Evolutionary conservation across 139 green algal species (phyloP).

Genomic region (Coccomyxa sp.): DNA sequence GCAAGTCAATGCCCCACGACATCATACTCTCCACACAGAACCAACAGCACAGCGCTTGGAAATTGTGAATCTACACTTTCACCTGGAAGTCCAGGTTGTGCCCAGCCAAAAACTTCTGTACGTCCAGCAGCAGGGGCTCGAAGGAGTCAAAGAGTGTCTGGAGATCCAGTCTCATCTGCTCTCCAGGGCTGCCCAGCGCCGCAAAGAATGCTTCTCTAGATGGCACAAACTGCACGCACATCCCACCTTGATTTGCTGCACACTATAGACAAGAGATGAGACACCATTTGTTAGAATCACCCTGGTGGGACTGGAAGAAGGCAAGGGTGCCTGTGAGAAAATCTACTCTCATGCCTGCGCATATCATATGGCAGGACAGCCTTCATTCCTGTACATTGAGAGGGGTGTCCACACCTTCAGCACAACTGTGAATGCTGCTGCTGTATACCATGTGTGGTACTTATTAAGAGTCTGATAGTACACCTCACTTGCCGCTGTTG

Average conservation of each 20-base stretch:
- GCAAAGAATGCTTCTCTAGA: conserved; percentile 37
- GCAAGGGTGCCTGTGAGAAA: too few relatives aligned
- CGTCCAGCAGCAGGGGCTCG: conserved; percentile 36
- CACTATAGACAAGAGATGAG: too few relatives aligned
- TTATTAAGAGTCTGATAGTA: conserved; percentile 62
- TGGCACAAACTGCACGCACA: conserved; percentile 26
- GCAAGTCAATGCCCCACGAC: too few relatives aligned
- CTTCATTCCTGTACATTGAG: too few relatives aligned
- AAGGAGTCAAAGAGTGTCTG: conserved; percentile 43
- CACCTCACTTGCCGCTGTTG: conserved; percentile 36
- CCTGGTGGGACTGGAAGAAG: too few relatives aligned
- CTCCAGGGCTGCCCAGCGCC: conserved; percentile 21
- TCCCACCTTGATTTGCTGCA: conserved; percentile 4
- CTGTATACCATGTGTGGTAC: conserved; percentile 70
- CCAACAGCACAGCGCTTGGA: too few relatives aligned
- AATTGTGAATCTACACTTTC: too few relatives aligned
- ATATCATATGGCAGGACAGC: too few relatives aligned
- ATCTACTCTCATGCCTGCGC: too few relatives aligned
- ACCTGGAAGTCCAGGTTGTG: conserved; percentile 32
- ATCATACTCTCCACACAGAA: too few relatives aligned
- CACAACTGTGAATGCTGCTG: conserved; percentile 56
- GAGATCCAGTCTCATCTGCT: conserved; percentile 31
- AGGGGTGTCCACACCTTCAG: conserved; percentile 25
- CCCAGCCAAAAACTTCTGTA: conserved; percentile 54
- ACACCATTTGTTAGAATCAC: too few relatives aligned